Base-by-base conservation (phyloP, 177 flowering plant species). In the Vitis hybrid region DNA sequence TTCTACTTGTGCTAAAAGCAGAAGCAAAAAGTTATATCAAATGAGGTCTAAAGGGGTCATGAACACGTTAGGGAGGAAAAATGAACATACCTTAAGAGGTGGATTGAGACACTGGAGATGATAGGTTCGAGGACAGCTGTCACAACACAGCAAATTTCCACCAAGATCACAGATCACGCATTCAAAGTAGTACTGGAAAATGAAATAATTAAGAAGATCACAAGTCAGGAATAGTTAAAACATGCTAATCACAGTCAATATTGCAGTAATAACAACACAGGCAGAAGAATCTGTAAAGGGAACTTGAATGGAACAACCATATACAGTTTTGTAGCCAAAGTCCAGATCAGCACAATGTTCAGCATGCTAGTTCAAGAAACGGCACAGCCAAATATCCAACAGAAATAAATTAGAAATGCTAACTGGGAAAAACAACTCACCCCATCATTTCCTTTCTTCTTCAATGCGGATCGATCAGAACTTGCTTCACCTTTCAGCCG, bases 401-500 rank as follows among this genome's bases (percentile, higher is more conserved):
- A 50, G 22, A 71, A 16, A 71, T 9, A 71, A 56, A 33, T 60
- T 5, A 72, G 6, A 59, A 29, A 26, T 10, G 13, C 29, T 9
- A 56, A 39, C 10, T 16, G 52, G 31, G 65, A 26, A 58, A 55
- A 68, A 67, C 21, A 78, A 62, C 89, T 86, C 66, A 95, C 99
- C 87, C 99, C 99, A 80, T 95, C 99, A 80, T 88, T 78, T 76
- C 99, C 99, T 77, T 88, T 95, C 79, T 77, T 89, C 81, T 93
- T 95, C 59, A 77, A 62, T 66, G 80, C 67, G 73, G 80, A 82
- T 50, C 53, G 84, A 70, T 78, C 77, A 67, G 73, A 67, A 62
- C 51, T 77, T 56, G 64, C 60, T 56, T 80, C 87, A 69, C 60
- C 70, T 60, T 83, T 88, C 69, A 76, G 69, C 66, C 69, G 75